Evolutionary conservation across 352 stramenopile genomes (phyloP), one percentile per base, ranked within the genome.

Genomic region (Phytophthora melonis): DNA sequence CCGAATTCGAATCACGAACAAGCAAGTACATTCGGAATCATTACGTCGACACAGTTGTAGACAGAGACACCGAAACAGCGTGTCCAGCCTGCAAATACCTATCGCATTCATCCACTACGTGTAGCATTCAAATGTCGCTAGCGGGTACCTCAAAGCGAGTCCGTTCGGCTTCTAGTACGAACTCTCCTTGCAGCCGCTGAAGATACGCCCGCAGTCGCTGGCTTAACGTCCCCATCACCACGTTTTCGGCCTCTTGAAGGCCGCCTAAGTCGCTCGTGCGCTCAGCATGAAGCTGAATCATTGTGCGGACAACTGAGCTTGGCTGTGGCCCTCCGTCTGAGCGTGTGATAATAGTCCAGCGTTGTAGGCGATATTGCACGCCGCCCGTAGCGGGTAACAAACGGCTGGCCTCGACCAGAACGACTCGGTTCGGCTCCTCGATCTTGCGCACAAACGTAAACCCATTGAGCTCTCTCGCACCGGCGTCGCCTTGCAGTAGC

Each of bases 381-480:
- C 34, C 57, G 27, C 63, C 60, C 0, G 64, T 64, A 10, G 69
- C 60, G 2, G 77, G 32, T 9, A 80, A 25, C 9, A 80, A 34
- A 10, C 47, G 62, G 47, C 58, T 50, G 5, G 65, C 72, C 9
- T 59, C 49, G 10, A 78, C 60, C 7, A 80, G 43, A 43, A 78
- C 56, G 3, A 78, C 36, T 3, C 70, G 70, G n/a, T 74, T 75
- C 0, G 70, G 50, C 34, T 80, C 69, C n/a, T 80, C 69, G 45
- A 65, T 72, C 60, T 77, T 80, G 56, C 74, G 68, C 49, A 69
- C 55, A 27, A 77, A 80, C 1, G 59, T 21, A 54, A 80, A 66
- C 0, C 69, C 74, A 10, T 68, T 75, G 56, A 78, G 41, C 19
- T 61, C 41, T 19, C 13, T 54, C 16, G 36, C 54, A 43, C 34